These are phyloP conservation scores for Nosema muscidifuracis DNA, from an alignment of 371 early-diverging fungal species.

Conservation along the genomic window DNA sequence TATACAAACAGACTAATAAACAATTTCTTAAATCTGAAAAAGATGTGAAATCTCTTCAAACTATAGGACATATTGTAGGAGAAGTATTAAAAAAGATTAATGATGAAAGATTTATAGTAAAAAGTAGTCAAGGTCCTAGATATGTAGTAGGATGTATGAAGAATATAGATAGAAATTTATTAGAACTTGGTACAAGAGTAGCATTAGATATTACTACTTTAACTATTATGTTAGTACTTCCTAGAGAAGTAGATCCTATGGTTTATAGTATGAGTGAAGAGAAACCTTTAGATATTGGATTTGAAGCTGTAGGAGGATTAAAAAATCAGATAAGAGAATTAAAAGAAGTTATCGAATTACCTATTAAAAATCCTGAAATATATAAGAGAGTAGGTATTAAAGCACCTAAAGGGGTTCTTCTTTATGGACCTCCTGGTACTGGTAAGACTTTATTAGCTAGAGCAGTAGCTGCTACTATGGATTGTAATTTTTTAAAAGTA, in stretches of 20 bases:
- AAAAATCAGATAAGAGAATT: slow-evolving; percentile 91
- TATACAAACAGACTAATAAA: slow-evolving; percentile 71
- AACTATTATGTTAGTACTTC: slow-evolving; percentile 93
- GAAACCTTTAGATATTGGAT: slow-evolving; percentile 76
- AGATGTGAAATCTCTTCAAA: slow-evolving; percentile 91
- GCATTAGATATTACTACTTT: slow-evolving; percentile 97
- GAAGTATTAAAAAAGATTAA: slow-evolving; percentile 94
- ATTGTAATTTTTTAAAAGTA: slow-evolving; percentile 89
- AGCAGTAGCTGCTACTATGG: slow-evolving; percentile 88
- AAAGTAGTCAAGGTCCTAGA: slow-evolving; percentile 90
- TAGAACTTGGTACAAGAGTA: slow-evolving; percentile 77
- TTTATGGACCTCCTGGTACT: slow-evolving; percentile 96
- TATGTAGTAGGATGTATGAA: slow-evolving; percentile 96
- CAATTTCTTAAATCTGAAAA: slow-evolving; percentile 88
- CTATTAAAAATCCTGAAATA: slow-evolving; percentile 94
- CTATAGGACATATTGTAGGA: slow-evolving; percentile 96
- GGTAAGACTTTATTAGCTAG: slow-evolving; percentile 76
- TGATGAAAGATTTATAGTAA: slow-evolving; percentile 94
- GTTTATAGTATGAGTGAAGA: slow-evolving; percentile 95
- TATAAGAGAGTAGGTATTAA: slow-evolving; percentile 93
- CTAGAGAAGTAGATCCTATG: slow-evolving; percentile 94
- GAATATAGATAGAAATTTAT: slow-evolving; percentile 77
- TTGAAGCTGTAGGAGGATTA: slow-evolving; percentile 94
- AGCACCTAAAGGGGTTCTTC: slow-evolving; percentile 91
- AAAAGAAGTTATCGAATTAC: slow-evolving; percentile 93